Percentiles rank a stretch among this genome's conserved stretches.
Conservation (phyloP, 2,329 filamentous ascomycete species). For the Trichoderma atrobrunneum region DNA sequence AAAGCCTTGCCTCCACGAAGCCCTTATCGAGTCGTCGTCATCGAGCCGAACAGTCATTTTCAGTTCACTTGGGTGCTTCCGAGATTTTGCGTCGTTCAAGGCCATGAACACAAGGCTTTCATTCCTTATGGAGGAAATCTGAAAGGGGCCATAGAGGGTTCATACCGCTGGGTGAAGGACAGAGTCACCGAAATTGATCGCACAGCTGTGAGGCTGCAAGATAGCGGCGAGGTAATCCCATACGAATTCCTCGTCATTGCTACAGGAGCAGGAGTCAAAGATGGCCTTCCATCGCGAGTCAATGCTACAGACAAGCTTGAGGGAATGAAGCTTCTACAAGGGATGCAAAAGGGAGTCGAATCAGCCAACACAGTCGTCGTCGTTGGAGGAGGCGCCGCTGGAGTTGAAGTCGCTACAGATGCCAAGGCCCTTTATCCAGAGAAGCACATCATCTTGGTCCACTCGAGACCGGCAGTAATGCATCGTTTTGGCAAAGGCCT, state of each 20-base stretch:
- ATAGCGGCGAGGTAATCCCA: slow-evolving; percentile 42
- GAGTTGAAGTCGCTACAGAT: slow-evolving; percentile 60
- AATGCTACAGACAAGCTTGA: slow-evolving; percentile 40
- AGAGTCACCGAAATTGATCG: slow-evolving; percentile 39
- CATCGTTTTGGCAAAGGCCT: slow-evolving; percentile 47
- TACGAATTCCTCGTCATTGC: slow-evolving; percentile 58
- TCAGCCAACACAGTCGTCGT: slow-evolving; percentile 45
- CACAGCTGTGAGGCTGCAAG: slow-evolving; percentile 38
- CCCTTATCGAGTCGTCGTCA: slow-evolving; percentile 50
- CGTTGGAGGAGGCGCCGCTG: slow-evolving; percentile 59
- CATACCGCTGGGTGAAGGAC: slow-evolving; percentile 42
- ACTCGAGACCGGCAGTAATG: slow-evolving; percentile 54
- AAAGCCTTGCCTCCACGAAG: slow-evolving; percentile 45
- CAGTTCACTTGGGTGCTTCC: slow-evolving; percentile 61
- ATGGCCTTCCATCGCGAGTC: slow-evolving; percentile 48
- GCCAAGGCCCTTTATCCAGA: slow-evolving; percentile 54
- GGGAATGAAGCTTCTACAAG: slow-evolving; percentile 42
- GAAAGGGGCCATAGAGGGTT: slow-evolving; percentile 32
- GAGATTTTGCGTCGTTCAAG: slow-evolving; percentile 53
- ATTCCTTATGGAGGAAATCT: slow-evolving; percentile 54
- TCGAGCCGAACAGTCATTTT: slow-evolving; percentile 61
- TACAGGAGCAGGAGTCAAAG: slow-evolving; percentile 49
- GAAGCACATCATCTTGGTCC: slow-evolving; percentile 56
- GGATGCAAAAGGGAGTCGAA: slow-evolving; percentile 46
- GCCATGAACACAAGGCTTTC: slow-evolving; percentile 57